These are phyloP conservation scores for Thelonectria discophora DNA, from an alignment of 2,329 filamentous ascomycete species.

Conservation along the genomic window DNA sequence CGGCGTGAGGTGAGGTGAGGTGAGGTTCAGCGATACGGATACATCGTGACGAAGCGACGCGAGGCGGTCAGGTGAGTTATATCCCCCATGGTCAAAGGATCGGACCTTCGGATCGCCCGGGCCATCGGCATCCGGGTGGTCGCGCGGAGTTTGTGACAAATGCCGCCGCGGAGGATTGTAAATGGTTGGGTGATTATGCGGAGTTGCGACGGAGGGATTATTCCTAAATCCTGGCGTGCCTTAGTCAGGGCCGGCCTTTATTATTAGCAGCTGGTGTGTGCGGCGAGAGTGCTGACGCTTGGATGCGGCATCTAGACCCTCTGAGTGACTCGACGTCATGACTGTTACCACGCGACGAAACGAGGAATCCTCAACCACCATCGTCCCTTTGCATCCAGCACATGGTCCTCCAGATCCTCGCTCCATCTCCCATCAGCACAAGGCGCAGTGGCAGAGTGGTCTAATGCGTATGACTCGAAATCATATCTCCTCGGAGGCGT, in stretches of 20 bases:
- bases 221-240: not conserved
- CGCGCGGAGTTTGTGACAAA: constrained; percentile 5
- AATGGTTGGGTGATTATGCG: not conserved
- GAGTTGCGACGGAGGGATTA: not conserved
- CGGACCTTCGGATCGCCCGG: constrained; percentile 24
- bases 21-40: not conserved
- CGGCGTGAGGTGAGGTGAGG: not conserved
- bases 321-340: too few species aligned
- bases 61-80: not conserved
- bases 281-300: too few species aligned
- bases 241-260: too few species aligned
- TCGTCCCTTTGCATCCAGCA: not conserved
- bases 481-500: constrained; percentile 5
- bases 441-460: constrained; percentile 5
- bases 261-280: too few species aligned
- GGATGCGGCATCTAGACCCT: too few species aligned
- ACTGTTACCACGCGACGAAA: too few species aligned
- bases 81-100: not conserved
- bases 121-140: constrained; percentile 27
- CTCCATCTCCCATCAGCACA: not conserved
- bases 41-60: too few species aligned
- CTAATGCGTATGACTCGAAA: constrained; percentile 5
- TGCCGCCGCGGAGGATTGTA: not conserved
- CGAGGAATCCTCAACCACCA: too few species aligned
- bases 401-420: not conserved